Conservation (phyloP, 1,284 basidiomycete species). For the Ustilago tritici region DNA sequence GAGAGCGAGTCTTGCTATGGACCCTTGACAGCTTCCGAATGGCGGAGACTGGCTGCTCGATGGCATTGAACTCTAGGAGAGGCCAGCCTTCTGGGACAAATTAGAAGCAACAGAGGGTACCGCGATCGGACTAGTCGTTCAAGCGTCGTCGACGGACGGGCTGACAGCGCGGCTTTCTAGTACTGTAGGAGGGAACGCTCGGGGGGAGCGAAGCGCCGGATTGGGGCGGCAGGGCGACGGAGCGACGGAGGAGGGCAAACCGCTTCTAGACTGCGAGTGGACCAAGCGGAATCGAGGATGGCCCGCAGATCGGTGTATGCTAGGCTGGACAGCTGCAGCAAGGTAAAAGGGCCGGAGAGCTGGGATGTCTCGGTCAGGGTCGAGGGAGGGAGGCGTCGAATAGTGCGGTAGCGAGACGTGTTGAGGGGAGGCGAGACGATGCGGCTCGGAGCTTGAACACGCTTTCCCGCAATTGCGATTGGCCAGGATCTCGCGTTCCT, state of each 20-base stretch:
- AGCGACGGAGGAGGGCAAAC: not conserved
- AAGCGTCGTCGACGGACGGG: not conserved
- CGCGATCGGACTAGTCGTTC: not conserved
- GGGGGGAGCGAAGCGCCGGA: not conserved
- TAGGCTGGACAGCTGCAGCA: not conserved
- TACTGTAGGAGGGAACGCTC: not conserved
- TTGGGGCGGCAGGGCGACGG: not conserved
- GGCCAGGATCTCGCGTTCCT: not conserved
- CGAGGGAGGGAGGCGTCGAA: conserved; percentile 6
- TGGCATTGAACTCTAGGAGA: not conserved
- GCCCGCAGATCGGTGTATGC: not conserved
- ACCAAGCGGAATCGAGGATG: not conserved
- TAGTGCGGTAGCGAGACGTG: not conserved
- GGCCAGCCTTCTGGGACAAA: not conserved
- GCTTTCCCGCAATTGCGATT: not conserved
- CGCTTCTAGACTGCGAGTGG: not conserved
- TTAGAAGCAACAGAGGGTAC: not conserved
- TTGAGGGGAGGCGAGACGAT: not conserved
- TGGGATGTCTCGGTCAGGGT: not conserved
- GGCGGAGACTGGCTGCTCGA: not conserved
- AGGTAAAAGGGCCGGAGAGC: not conserved
- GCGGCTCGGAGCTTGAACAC: not conserved
- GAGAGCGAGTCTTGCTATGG: too few relatives aligned
- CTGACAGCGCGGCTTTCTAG: not conserved
- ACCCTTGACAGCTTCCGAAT: too few relatives aligned